phyloP scores from a whole-genome alignment of 2,329 filamentous ascomycete genomes.

The Aspergillus novofumigatus region DNA sequence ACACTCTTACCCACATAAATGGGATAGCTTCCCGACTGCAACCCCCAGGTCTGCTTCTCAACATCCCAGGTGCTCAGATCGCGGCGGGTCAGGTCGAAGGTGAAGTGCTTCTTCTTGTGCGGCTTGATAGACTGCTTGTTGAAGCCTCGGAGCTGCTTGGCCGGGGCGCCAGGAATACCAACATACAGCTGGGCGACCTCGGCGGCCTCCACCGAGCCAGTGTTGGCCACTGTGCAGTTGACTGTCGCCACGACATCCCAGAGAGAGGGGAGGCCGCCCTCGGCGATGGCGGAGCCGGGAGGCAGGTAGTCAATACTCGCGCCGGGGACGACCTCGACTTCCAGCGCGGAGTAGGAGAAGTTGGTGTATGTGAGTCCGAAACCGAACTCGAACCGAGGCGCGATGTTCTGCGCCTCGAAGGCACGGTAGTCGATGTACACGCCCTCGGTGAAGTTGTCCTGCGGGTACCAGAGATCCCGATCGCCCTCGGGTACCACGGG shows the following conservation, averaged over 20 bases:
- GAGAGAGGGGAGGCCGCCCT: not conserved
- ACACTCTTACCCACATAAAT: not conserved
- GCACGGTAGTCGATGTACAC: conserved; percentile 53
- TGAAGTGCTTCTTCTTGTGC: conserved; percentile 37
- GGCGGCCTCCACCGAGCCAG: conserved; percentile 44
- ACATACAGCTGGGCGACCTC: conserved; percentile 57
- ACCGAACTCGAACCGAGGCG: conserved; percentile 53
- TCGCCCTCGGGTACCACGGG: not conserved
- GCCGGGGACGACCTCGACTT: conserved; percentile 19
- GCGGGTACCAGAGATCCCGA: conserved; percentile 6
- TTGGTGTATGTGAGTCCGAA: conserved; percentile 55
- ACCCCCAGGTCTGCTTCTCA: conserved; percentile 26
- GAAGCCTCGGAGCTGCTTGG: conserved; percentile 48
- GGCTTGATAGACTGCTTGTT: conserved; percentile 45
- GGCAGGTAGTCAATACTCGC: conserved; percentile 42
- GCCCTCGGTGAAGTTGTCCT: conserved; percentile 48
- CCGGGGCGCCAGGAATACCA: conserved; percentile 34
- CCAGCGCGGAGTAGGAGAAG: conserved; percentile 47
- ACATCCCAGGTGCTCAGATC: conserved; percentile 37
- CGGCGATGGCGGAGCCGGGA: conserved; percentile 19
- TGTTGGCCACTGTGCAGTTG: conserved; percentile 48
- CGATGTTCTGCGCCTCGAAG: conserved; percentile 48
- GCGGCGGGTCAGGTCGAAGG: conserved; percentile 42
- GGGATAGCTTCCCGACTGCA: not conserved
- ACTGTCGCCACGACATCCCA: conserved; percentile 28